Base-by-base conservation (phyloP, 768 basidiomycete species). In the Collybia nuda region DNA sequence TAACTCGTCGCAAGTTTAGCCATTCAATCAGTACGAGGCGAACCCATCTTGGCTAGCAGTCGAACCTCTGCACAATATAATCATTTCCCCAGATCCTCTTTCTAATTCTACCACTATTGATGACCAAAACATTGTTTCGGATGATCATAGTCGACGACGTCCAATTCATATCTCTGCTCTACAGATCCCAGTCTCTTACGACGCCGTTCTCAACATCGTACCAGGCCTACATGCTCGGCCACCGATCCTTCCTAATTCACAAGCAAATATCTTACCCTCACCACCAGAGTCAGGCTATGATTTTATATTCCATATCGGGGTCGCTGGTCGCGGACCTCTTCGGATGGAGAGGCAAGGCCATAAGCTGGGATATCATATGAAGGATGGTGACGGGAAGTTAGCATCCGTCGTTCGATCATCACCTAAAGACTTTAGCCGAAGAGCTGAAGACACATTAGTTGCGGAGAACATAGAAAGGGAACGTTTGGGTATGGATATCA, bases 21-120 rank as follows among this genome's bases (percentile, higher is more conserved):
- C 85, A 22, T 84, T 82, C 63, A 65, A 72, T 44, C 76, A 79
- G 17, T 79, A 78, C 57, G 59, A 69, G 44, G 73, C 74, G 48
- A 88, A 88, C 58, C 86, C 87, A 2, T 88, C 86, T 18, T 88
- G 87, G 86, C 72, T 84, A 6, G 85, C 86, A 28, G 85, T 84
- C 9, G 69, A 78, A 53, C 74, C 81, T 8, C 71, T 89, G 18
- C 82, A 86, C 58, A 80, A 87, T 62, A 67, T 71, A 37, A 57
- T 79, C 50, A 66, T 86, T 7, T 67, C 62, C 21, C 66, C 73
- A 22, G 74, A 80, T 55, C 58, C 67, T 7, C 57, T 67, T 21
- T 52, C 59, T 24, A 63, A 61, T 23, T 55, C 66, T 28, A 53
- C 61, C 40, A 59, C 57, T 22, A 54, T 62, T 47, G 62, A 64